Base-by-base conservation (phyloP, 2,329 filamentous ascomycete genomes). In the Fusarium temperatum region DNA sequence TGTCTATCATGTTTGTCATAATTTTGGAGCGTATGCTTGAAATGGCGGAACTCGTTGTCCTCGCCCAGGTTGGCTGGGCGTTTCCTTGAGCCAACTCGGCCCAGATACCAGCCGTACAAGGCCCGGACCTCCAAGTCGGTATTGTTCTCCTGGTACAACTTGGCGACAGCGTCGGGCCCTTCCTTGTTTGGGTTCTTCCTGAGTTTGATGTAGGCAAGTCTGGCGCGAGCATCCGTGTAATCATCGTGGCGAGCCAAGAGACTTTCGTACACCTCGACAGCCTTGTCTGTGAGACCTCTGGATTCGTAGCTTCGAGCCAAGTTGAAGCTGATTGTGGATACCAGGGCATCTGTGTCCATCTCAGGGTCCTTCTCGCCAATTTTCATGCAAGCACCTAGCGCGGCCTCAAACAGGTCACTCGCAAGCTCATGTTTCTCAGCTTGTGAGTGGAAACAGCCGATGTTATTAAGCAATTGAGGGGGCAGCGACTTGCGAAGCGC, bases 1-100 rank as follows among this genome's bases (percentile, higher is more conserved):
- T 99, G 99, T n/a, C 94, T 89, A 81, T 99, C 96, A 81, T 99
- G 96, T 87, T 98, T 99, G 85, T 99, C 96, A 81, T 95, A 93
- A 75, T 95, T 91, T 81, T 97, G 94, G 36, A 99, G 86, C 0
- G 96, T 98, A 82, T 98, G 95, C 84, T 98, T 99, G 87, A 97
- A 97, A 81, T 98, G 95, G 8, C 95, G 91, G 78, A 98, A 92
- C 82, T 99, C 96, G 39, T 92, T 91, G 80, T 99, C 97, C 79
- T 98, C 95, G 22, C 91, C 91, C 68, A 98, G 88, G 79, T 96
- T 96, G 58, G 89, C 85, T 8, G 92, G 91, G 65, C 92, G 90
- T 84, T 96, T 98, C 82, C 96, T 95, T 18, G 93, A 92, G 76
- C 89, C 87, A 22, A 90, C 86, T 80, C 94, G 95, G 81, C 95